Base-by-base conservation (phyloP, 495 filamentous ascomycete genomes). In the Oidiodendron maius region DNA sequence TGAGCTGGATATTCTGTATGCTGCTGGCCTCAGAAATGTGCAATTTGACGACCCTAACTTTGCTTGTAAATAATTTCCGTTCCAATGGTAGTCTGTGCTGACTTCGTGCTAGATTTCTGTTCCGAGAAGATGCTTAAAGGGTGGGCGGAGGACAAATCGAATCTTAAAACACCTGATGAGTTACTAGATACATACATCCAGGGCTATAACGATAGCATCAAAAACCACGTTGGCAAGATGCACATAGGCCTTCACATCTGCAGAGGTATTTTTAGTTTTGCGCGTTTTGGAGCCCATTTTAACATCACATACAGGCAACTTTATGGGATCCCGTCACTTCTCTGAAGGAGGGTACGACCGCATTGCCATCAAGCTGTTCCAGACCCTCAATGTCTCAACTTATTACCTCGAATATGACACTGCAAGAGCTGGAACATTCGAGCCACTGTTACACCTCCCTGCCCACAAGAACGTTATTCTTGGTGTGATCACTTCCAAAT, bases 361-460 rank as follows among this genome's bases (percentile, higher is more conserved):
- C 45, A 88, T 93, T 51, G 87, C 87, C 39, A 75, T 76, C 56
- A 87, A 85, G 70, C 75, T 93, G 12, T 93, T 93, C 73, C 71
- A 81, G 48, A 69, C 84, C 50, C 72, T 90, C 35, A 77, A 87
- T 51, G 80, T 89, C 20, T 76, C 84, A 65, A 88, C 85, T 4
- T 91, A 85, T 68, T 90, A 88, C 61, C 80, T 91, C 45, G 87
- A 91, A 64, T 91, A 89, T 64, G 87, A 90, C 68, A 89, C 83
- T 12, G 71, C 74, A 21, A 76, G 86, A 3, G 75, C 83, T 10
- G 87, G 87, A 13, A 82, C 84, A 20, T 91, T 93, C 58, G 86
- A 89, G 67, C 86, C 86, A 13, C 76, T 90, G 37, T 80, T 76
- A 66, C 70, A 78, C 55, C 68, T 93, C 3, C 87, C 87, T 40